Percentiles rank a stretch among this genome's conserved stretches.
Evolutionary conservation across 495 filamentous ascomycete genomes (phyloP).

Genomic region (Astrothelium macrocarpum): DNA sequence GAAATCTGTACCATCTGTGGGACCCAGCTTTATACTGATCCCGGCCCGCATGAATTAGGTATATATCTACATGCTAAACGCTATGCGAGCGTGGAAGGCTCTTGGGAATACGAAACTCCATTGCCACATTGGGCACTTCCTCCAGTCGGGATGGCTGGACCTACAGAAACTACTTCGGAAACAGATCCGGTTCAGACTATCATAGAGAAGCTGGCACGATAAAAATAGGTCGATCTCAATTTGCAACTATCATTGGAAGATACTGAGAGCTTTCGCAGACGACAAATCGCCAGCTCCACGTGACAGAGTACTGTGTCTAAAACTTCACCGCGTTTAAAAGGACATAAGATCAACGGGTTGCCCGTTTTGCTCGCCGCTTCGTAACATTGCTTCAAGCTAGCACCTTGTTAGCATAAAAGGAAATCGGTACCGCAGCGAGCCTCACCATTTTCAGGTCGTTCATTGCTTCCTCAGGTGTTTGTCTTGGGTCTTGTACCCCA

Average conservation of each 20-base stretch:
- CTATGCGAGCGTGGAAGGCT: conserved; percentile 70
- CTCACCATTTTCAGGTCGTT: conserved; percentile 59
- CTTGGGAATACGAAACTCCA: conserved; percentile 78
- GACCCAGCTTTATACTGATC: conserved; percentile 86
- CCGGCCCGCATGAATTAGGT: conserved; percentile 76
- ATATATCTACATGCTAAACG: conserved; percentile 87
- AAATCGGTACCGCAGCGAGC: neutral
- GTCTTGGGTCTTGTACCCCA: conserved; percentile 42
- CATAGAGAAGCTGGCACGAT: conserved; percentile 25
- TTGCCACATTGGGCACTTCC: conserved; percentile 82
- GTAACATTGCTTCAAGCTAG: conserved; percentile 47
- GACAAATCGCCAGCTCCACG: too few relatives aligned
- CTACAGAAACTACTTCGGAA: conserved; percentile 25
- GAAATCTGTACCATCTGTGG: conserved; percentile 68
- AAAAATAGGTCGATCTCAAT: neutral
- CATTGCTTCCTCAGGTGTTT: conserved; percentile 57
- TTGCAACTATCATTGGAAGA: too few relatives aligned
- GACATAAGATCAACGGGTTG: conserved; percentile 28
- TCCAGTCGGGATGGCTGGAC: conserved; percentile 42
- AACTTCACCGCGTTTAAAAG: too few relatives aligned
- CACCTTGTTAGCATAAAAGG: neutral
- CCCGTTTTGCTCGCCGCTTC: conserved; percentile 50
- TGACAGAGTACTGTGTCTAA: too few relatives aligned
- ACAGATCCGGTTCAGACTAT: conserved; percentile 28
- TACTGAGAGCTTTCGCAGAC: too few relatives aligned